These are phyloP conservation scores for Meyerozyma athensensis DNA, from an alignment of 1,139 yeast genomes.

Conservation along the genomic window DNA sequence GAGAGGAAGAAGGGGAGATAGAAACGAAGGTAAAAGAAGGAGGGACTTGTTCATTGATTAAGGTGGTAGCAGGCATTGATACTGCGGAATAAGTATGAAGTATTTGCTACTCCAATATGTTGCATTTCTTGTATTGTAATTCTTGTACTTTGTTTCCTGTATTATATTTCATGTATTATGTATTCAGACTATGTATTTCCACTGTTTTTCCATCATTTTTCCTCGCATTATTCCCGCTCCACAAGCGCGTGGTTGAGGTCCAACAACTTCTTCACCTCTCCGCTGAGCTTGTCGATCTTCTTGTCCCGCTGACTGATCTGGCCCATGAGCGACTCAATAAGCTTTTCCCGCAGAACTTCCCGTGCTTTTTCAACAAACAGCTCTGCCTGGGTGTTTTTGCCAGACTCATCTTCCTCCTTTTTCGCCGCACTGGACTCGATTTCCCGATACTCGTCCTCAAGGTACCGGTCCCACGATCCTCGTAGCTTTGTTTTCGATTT, in stretches of 20 bases:
- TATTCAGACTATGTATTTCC: too few species aligned
- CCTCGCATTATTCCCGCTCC: constrained; percentile 7
- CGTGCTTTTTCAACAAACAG: constrained; percentile 10
- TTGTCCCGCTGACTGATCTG: constrained; percentile 23
- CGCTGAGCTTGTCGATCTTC: constrained; percentile 21
- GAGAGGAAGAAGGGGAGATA: too few species aligned
- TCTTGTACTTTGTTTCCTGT: too few species aligned
- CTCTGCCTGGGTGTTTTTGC: not conserved
- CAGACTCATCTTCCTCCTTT: not conserved
- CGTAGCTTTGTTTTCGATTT: not conserved
- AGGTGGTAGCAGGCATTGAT: not conserved
- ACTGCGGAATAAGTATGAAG: too few species aligned
- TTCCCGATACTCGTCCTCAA: not conserved
- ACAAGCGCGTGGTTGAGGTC: constrained; percentile 32
- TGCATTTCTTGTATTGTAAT: too few species aligned
- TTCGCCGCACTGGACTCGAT: not conserved
- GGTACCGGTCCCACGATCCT: not conserved
- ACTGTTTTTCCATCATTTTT: not conserved
- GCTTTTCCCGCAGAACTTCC: constrained; percentile 14
- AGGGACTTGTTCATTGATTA: too few species aligned
- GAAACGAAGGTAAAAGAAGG: too few species aligned
- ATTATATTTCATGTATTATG: too few species aligned
- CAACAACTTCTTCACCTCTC: constrained; percentile 28
- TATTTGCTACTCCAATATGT: too few species aligned
- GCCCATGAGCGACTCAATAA: constrained; percentile 19